Percentiles rank a stretch among this genome's conserved stretches.
Conservation (phyloP, 164 flowering plant species). For the Aristolochia fimbriata region DNA sequence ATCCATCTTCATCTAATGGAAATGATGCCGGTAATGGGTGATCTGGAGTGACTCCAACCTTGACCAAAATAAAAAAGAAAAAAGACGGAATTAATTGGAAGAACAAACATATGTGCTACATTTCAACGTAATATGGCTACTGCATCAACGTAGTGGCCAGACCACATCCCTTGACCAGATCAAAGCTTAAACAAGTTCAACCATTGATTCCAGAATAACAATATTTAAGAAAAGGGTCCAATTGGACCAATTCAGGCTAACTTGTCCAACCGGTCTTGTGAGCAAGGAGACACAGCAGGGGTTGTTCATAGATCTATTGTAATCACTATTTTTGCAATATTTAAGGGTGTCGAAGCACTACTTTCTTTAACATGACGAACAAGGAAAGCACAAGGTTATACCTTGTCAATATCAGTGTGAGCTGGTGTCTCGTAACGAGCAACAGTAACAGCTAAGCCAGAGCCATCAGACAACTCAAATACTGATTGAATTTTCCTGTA, state of each 20-base stretch:
- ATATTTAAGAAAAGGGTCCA: too few species aligned
- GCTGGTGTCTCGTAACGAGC: slow-evolving; percentile 99
- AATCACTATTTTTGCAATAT: neutral
- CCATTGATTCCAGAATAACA: too few species aligned
- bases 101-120: neutral
- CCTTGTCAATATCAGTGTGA: slow-evolving; percentile 95
- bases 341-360: neutral
- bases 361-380: neutral
- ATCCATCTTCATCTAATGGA: slow-evolving; percentile 72
- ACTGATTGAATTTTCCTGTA: slow-evolving; percentile 68
- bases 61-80: neutral
- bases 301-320: neutral
- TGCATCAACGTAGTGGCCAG: neutral
- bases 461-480: slow-evolving; percentile 94
- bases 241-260: too few species aligned
- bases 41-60: slow-evolving; percentile 92
- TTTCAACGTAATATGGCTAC: too few species aligned
- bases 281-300: too few species aligned
- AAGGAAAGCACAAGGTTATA: slow-evolving; percentile 8
- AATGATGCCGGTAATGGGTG: slow-evolving; percentile 77
- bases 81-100: neutral
- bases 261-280: too few species aligned
- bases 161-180: neutral
- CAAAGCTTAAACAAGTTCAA: too few species aligned
- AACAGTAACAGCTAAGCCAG: slow-evolving; percentile 93